phyloP scores from a whole-genome alignment of 148 eudicot genomes.

The Oxyria digyna region DNA sequence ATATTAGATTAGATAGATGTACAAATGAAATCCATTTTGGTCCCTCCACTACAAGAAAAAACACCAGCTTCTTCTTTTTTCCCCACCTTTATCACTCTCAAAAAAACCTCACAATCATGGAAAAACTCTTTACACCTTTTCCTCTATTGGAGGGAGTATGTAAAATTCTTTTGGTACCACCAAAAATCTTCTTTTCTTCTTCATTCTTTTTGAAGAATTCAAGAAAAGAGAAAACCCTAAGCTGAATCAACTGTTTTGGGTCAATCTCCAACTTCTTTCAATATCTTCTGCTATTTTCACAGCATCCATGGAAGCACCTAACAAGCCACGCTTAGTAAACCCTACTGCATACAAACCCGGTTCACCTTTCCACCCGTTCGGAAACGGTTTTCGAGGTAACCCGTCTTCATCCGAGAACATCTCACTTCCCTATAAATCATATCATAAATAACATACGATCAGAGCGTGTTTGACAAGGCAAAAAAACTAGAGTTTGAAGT shows the following conservation, averaged over 20 bases:
- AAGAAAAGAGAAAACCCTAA: not conserved
- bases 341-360: slow-evolving; percentile 71
- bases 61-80: slow-evolving; percentile 6
- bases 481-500: too few relatives aligned
- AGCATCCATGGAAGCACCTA: slow-evolving; percentile 76
- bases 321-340: slow-evolving; percentile 77
- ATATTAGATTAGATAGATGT: too few relatives aligned
- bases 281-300: slow-evolving; percentile 48
- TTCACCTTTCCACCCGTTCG: slow-evolving; percentile 81
- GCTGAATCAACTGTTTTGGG: slow-evolving; percentile 16
- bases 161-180: slow-evolving; percentile 18
- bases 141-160: slow-evolving; percentile 18
- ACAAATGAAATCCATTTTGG: slow-evolving; percentile 17
- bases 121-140: not conserved
- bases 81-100: slow-evolving; percentile 2
- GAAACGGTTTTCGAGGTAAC: slow-evolving; percentile 52
- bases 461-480: not conserved
- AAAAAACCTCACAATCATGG: slow-evolving; percentile 3
- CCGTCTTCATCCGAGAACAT: slow-evolving; percentile 72
- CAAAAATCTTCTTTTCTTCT: slow-evolving; percentile 13
- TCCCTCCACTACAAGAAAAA: slow-evolving; percentile 18
- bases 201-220: not conserved
- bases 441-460: not conserved
- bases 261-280: slow-evolving; percentile 27
- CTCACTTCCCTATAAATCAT: slow-evolving; percentile 35